phyloP scores from a whole-genome alignment of 441 rosid genomes.

The Lepidium campestre region DNA sequence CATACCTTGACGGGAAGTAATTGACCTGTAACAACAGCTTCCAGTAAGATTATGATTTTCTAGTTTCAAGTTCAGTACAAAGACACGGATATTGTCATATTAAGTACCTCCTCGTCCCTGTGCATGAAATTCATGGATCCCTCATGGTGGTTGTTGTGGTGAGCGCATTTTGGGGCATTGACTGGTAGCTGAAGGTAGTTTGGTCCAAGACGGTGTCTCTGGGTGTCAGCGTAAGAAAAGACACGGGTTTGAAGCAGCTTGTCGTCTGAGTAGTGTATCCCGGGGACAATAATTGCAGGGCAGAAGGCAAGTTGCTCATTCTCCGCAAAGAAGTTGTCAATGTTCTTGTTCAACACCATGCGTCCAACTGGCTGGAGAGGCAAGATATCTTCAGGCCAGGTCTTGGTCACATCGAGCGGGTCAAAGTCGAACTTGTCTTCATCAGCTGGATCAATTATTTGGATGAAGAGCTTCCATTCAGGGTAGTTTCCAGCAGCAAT shows the following conservation, averaged over 20 bases:
- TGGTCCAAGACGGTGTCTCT: slow-evolving; percentile 98
- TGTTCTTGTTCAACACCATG: slow-evolving; percentile 90
- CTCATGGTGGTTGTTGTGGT: slow-evolving; percentile 91
- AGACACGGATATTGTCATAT: background rate
- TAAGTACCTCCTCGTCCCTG: slow-evolving; percentile 81
- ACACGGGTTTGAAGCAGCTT: slow-evolving; percentile 83
- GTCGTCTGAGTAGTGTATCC: slow-evolving; percentile 80
- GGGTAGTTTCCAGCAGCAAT: slow-evolving; percentile 92
- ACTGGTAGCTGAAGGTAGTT: slow-evolving; percentile 90
- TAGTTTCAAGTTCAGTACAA: background rate
- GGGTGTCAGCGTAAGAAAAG: slow-evolving; percentile 87
- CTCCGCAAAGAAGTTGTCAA: slow-evolving; percentile 95
- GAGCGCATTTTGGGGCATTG: slow-evolving; percentile 90
- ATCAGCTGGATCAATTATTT: slow-evolving; percentile 76
- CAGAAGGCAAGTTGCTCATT: slow-evolving; percentile 91
- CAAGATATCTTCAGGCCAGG: slow-evolving; percentile 93
- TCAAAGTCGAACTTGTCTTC: slow-evolving; percentile 87
- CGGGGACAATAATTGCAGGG: slow-evolving; percentile 86
- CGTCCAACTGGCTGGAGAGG: slow-evolving; percentile 95
- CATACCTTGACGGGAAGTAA: slow-evolving; percentile 91
- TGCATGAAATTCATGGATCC: slow-evolving; percentile 97
- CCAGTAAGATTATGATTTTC: background rate
- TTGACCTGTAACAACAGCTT: slow-evolving; percentile 47
- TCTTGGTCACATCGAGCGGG: slow-evolving; percentile 92
- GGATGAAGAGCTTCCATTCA: slow-evolving; percentile 91